These are phyloP conservation scores for Neurospora sp. DNA, from an alignment of 495 filamentous ascomycete species.

Conservation along the genomic window DNA sequence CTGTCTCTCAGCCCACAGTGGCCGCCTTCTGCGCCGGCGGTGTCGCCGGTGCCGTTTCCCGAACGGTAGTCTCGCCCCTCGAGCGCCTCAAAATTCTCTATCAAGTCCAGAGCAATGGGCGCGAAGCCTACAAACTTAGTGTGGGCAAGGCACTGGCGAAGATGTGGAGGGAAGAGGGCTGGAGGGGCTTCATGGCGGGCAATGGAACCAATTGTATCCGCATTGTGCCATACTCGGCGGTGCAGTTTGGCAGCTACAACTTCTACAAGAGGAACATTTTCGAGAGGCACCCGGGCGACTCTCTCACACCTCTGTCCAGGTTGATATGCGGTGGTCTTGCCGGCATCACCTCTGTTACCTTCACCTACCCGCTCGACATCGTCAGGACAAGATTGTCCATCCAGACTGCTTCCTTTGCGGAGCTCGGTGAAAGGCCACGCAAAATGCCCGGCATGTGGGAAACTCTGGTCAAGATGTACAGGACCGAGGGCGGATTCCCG, in stretches of 20 bases:
- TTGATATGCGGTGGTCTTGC: constrained; percentile 79
- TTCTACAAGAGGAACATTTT: constrained; percentile 88
- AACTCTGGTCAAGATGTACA: constrained; percentile 77
- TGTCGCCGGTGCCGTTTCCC: constrained; percentile 90
- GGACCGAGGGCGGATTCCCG: constrained; percentile 70
- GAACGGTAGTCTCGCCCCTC: constrained; percentile 91
- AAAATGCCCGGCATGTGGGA: constrained; percentile 90
- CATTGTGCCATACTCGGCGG: constrained; percentile 94
- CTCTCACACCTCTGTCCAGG: constrained; percentile 57
- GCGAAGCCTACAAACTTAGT: constrained; percentile 82
- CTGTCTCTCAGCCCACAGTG: constrained; percentile 64
- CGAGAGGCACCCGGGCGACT: constrained; percentile 57
- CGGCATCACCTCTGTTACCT: constrained; percentile 83
- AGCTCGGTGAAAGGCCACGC: constrained; percentile 45
- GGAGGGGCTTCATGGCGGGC: constrained; percentile 90
- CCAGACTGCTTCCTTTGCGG: constrained; percentile 85
- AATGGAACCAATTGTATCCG: constrained; percentile 98
- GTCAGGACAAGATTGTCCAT: constrained; percentile 92
- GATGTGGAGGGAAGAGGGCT: constrained; percentile 95
- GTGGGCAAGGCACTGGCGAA: constrained; percentile 81
- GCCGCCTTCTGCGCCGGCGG: constrained; percentile 95
- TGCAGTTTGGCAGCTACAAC: constrained; percentile 96
- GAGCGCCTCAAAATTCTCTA: constrained; percentile 96
- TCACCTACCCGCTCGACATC: constrained; percentile 81
- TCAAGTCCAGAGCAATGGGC: constrained; percentile 86